Conservation (phyloP, 768 basidiomycete species). For the Termitomyces eurrhizus region DNA sequence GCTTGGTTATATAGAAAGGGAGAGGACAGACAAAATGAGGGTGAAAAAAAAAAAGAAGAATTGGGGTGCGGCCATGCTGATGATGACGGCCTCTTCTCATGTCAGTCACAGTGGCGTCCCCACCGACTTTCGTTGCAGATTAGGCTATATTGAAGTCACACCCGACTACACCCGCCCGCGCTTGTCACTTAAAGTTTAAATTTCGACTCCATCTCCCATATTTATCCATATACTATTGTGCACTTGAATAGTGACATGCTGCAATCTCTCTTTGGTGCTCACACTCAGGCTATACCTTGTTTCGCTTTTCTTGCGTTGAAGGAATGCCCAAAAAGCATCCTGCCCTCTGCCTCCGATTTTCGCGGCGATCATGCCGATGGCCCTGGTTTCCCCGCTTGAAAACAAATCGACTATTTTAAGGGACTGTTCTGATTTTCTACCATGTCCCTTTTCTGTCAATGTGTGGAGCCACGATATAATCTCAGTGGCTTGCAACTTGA, state of each 20-base stretch:
- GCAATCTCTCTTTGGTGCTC: background rate
- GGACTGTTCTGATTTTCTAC: background rate
- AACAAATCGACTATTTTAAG: background rate
- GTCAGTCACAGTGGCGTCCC: constrained; percentile 10
- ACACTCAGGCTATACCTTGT: background rate
- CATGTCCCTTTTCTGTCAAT: background rate
- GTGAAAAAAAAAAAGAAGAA: background rate
- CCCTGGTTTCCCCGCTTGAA: constrained; percentile 3
- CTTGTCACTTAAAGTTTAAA: background rate
- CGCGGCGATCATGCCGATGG: background rate
- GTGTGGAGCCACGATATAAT: background rate
- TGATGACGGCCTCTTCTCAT: constrained; percentile 13
- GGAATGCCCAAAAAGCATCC: background rate
- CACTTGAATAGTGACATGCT: background rate
- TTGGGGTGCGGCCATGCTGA: constrained; percentile 6
- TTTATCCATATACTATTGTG: background rate
- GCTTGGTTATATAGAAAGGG: constrained; percentile 5
- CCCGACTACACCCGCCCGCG: background rate
- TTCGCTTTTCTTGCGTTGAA: background rate
- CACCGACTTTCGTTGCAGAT: constrained; percentile 3
- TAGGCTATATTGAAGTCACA: constrained; percentile 12
- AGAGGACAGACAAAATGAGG: background rate
- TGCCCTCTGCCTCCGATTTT: background rate
- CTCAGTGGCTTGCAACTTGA: background rate
- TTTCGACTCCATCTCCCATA: background rate